A percentile compares a stretch with the other conserved stretches of the same genome.
phyloP scores from a whole-genome alignment of 768 basidiomycete genomes.

The Panaeolus cyanescens region DNA sequence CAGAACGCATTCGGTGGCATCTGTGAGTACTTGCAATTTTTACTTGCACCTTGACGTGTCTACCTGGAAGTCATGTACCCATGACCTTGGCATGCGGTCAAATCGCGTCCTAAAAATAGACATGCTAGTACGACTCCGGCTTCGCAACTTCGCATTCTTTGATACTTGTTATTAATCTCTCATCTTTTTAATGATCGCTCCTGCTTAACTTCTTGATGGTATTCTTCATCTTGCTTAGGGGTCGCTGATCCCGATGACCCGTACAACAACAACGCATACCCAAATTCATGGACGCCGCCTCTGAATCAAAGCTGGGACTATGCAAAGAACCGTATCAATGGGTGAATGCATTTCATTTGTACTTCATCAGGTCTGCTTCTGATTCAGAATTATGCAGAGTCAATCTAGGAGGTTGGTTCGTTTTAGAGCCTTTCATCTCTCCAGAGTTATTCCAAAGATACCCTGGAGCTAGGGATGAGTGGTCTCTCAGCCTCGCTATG shows the following conservation, averaged over 20 bases:
- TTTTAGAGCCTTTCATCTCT: conserved; percentile 71
- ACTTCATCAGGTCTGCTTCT: conserved; percentile 7
- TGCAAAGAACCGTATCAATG: conserved; percentile 59
- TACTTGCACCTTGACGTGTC: background rate
- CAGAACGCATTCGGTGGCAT: conserved; percentile 75
- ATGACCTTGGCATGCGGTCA: background rate
- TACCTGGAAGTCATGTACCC: background rate
- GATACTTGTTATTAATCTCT: background rate
- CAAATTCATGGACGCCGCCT: conserved; percentile 81
- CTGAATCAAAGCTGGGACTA: conserved; percentile 77
- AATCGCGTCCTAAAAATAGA: background rate
- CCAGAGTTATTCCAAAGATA: conserved; percentile 74
- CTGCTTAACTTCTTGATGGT: background rate
- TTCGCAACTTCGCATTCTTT: background rate
- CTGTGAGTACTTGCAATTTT: conserved; percentile 46
- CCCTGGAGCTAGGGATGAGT: conserved; percentile 66
- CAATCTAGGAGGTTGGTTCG: conserved; percentile 79
- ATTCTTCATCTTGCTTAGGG: conserved; percentile 39
- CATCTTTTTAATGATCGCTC: background rate
- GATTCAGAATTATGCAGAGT: conserved; percentile 43
- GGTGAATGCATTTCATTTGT: conserved; percentile 38
- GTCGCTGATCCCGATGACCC: conserved; percentile 69
- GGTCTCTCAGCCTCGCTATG: conserved; percentile 71
- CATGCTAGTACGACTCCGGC: background rate
- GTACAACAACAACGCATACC: conserved; percentile 71